Evolutionary conservation across 768 basidiomycete species (phyloP).

Genomic region (Cystobasidium tubakii): DNA sequence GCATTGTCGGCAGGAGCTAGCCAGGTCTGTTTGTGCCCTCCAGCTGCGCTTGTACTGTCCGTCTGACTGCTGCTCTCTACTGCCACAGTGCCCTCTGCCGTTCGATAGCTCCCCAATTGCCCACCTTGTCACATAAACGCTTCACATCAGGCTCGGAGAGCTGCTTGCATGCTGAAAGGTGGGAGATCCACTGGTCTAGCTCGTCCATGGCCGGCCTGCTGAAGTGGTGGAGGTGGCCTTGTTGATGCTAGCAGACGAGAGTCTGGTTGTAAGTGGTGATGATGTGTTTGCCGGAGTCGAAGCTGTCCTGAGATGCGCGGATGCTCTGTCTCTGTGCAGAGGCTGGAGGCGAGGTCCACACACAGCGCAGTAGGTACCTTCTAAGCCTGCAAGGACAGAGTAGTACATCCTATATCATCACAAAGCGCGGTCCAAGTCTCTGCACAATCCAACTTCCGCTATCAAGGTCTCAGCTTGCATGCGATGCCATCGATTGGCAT

Average conservation of each 20-base stretch:
- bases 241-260: not conserved
- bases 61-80: not conserved
- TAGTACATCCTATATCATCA: no score
- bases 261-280: not conserved
- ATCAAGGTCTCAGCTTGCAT: no score
- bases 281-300: not conserved
- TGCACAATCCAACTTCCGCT: no score
- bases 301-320: not conserved
- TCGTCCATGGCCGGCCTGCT: slow-evolving; percentile 52
- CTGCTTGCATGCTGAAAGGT: slow-evolving; percentile 95
- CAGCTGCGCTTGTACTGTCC: no score
- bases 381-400: no score
- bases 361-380: no score
- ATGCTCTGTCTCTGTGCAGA: no score
- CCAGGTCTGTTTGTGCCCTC: not conserved
- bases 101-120: not conserved
- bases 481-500: no score
- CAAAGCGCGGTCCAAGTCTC: no score
- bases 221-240: not conserved
- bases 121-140: slow-evolving; percentile 95
- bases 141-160: slow-evolving; percentile 92
- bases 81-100: not conserved
- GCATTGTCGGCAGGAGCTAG: not conserved
- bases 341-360: no score
- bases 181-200: slow-evolving; percentile 94